Percentiles rank a stretch among this genome's conserved stretches.
phyloP scores from a whole-genome alignment of 2,329 filamentous ascomycete genomes.

The Alternaria angustiovoidea region DNA sequence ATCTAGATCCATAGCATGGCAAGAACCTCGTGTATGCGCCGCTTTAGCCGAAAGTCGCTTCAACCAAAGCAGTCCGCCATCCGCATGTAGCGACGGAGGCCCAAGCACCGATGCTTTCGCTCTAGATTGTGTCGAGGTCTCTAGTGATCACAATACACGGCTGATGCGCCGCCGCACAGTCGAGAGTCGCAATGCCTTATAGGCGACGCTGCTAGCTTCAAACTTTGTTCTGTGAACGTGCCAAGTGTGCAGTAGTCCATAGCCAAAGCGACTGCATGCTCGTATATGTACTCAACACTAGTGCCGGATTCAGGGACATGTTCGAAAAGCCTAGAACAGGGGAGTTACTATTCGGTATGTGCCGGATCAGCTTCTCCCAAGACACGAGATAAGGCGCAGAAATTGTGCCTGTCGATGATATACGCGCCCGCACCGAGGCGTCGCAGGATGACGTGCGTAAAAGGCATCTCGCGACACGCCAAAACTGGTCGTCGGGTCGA shows the following conservation, averaged over 20 bases:
- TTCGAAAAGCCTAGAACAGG: neutral
- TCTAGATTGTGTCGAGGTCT: no score
- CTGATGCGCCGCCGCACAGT: neutral
- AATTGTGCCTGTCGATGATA: neutral
- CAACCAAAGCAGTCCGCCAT: neutral
- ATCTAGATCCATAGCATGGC: neutral
- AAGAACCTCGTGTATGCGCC: constrained; percentile 5
- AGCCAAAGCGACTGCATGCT: neutral
- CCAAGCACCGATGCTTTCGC: neutral
- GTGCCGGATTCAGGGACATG: neutral
- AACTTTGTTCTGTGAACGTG: neutral
- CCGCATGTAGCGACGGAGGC: neutral
- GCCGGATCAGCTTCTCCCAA: no score
- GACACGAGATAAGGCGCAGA: neutral
- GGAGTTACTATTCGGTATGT: neutral
- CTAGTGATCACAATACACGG: neutral
- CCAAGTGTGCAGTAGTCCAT: constrained; percentile 1
- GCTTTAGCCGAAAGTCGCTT: constrained; percentile 6
- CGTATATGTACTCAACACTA: constrained; percentile 15
- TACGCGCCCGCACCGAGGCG: neutral
- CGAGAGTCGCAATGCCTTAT: neutral
- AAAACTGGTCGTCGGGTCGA: neutral
- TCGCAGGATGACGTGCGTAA: neutral
- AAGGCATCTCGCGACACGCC: neutral
- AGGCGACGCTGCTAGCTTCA: neutral